Evolutionary conservation across 2,329 filamentous ascomycete species (phyloP).

Genomic region (Penicillium sp.): DNA sequence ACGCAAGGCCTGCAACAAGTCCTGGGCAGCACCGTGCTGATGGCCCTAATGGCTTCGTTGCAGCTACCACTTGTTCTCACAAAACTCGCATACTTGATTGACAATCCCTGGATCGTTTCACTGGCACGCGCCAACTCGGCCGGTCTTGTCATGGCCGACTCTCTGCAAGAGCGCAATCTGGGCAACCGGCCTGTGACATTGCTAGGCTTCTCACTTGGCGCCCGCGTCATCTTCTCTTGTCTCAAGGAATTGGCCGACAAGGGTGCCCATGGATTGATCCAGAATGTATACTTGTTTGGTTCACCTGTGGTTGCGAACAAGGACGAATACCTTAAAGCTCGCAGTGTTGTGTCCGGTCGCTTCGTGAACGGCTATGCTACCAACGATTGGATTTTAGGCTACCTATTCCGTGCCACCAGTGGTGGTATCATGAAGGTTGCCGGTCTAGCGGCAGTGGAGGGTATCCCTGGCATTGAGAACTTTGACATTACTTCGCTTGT

Average conservation of each 20-base stretch:
- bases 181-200: slow-evolving; percentile 90
- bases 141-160: slow-evolving; percentile 91
- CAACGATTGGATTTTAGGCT: slow-evolving; percentile 96
- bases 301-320: slow-evolving; percentile 88
- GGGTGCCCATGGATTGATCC: slow-evolving; percentile 81
- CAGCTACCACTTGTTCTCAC: slow-evolving; percentile 90
- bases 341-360: slow-evolving; percentile 83
- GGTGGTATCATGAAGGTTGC: slow-evolving; percentile 89
- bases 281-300: slow-evolving; percentile 95
- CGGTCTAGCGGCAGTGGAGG: slow-evolving; percentile 75
- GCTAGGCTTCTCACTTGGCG: slow-evolving; percentile 90
- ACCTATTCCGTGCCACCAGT: slow-evolving; percentile 90
- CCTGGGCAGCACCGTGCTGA: slow-evolving; percentile 83
- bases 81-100: slow-evolving; percentile 93
- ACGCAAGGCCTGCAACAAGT: slow-evolving; percentile 96
- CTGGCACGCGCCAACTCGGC: slow-evolving; percentile 85
- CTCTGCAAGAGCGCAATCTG: slow-evolving; percentile 85
- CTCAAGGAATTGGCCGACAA: slow-evolving; percentile 81
- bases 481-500: slow-evolving; percentile 84
- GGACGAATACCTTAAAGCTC: slow-evolving; percentile 81
- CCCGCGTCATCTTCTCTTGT: slow-evolving; percentile 89
- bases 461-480: slow-evolving; percentile 82
- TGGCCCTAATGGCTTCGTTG: slow-evolving; percentile 87
- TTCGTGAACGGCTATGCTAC: slow-evolving; percentile 93
- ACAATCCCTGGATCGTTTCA: slow-evolving; percentile 98